Percentiles rank a stretch among this genome's conserved stretches.
Evolutionary conservation across 306 rosid genomes (phyloP).

Genomic region (Quercus aquifolioides): DNA sequence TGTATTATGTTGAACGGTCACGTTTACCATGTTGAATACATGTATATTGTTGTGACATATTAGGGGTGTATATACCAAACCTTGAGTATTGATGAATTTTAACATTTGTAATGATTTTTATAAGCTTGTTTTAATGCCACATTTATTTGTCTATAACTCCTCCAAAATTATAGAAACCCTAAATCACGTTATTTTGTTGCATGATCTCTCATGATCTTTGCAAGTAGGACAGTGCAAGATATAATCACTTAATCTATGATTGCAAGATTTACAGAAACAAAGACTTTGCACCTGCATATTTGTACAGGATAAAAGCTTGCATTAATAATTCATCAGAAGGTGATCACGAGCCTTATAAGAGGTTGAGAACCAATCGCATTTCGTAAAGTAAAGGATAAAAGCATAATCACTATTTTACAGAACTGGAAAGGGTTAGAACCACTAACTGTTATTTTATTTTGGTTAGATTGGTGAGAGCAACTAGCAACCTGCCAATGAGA

Average conservation of each 20-base stretch:
- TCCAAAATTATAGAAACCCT: background rate
- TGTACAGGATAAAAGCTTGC: background rate
- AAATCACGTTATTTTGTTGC: background rate
- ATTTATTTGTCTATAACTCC: too few species aligned
- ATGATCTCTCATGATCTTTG: background rate
- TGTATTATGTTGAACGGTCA: background rate
- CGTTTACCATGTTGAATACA: background rate
- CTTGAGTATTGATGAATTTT: background rate
- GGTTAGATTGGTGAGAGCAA: too few species aligned
- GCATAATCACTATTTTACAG: too few species aligned
- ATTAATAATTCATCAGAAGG: background rate
- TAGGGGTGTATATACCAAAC: background rate
- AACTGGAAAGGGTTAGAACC: background rate
- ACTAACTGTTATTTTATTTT: too few species aligned
- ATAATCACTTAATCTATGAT: background rate
- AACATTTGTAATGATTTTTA: background rate
- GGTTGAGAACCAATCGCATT: background rate
- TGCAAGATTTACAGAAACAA: background rate
- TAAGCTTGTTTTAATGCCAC: background rate
- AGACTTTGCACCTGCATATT: background rate
- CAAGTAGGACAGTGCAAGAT: background rate
- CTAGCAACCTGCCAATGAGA: too few species aligned
- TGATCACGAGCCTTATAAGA: background rate
- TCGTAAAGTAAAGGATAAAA: background rate
- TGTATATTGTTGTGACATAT: background rate